A percentile compares a stretch with the other conserved stretches of the same genome.
Conservation (phyloP, 2,329 filamentous ascomycete genomes). For the Aspergillus transmontanensis region DNA sequence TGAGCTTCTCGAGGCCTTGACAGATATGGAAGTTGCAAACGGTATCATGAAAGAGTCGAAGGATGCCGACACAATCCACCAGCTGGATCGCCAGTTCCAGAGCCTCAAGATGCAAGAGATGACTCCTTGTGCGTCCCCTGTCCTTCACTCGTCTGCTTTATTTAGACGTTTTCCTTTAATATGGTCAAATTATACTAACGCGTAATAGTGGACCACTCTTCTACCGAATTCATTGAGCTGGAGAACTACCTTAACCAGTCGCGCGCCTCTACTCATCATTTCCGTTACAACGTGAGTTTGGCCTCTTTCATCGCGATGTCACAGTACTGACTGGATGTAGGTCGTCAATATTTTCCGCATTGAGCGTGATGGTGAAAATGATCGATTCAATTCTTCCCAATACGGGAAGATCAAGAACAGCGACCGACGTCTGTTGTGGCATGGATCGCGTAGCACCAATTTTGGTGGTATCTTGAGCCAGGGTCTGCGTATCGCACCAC, state of each 20-base stretch:
- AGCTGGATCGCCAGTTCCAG: slow-evolving; percentile 72
- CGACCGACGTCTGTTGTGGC: slow-evolving; percentile 80
- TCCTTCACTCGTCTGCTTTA: not conserved
- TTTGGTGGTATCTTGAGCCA: slow-evolving; percentile 86
- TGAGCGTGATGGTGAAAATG: slow-evolving; percentile 70
- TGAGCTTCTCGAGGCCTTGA: slow-evolving; percentile 76
- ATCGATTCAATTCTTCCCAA: slow-evolving; percentile 64
- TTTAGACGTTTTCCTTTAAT: not conserved
- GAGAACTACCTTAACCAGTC: slow-evolving; percentile 68
- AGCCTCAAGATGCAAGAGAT: slow-evolving; percentile 75
- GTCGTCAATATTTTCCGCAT: slow-evolving; percentile 81
- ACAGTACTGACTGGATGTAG: slow-evolving; percentile 23
- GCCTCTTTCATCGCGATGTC: not conserved
- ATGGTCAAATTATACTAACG: slow-evolving; percentile 17
- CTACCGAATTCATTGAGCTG: slow-evolving; percentile 67
- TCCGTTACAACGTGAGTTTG: slow-evolving; percentile 12
- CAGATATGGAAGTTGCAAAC: slow-evolving; percentile 81
- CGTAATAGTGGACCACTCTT: slow-evolving; percentile 53
- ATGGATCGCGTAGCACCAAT: slow-evolving; percentile 81
- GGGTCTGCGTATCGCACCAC: slow-evolving; percentile 83
- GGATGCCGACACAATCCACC: slow-evolving; percentile 58
- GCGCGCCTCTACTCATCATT: slow-evolving; percentile 66
- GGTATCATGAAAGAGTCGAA: slow-evolving; percentile 73
- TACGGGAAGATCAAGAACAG: slow-evolving; percentile 57
- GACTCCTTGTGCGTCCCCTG: slow-evolving; percentile 53